Evolutionary conservation across 139 green algal genomes (phyloP).

Genomic region (Haematococcus lacustris): DNA sequence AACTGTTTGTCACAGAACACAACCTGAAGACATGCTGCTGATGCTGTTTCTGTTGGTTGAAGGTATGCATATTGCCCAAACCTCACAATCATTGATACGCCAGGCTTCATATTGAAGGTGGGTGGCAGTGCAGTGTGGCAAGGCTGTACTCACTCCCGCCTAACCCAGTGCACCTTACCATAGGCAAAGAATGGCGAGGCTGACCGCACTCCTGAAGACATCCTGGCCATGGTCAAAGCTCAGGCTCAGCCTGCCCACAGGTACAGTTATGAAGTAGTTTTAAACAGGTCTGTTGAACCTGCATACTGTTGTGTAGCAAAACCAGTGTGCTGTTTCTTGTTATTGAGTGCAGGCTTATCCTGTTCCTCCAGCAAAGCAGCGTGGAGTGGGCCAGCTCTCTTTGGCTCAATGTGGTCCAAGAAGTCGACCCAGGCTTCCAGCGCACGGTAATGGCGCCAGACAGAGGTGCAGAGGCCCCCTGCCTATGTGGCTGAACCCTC

Average conservation of each 20-base stretch:
- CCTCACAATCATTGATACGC: slow-evolving; percentile 90
- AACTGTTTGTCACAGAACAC: not conserved
- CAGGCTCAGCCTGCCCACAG: slow-evolving; percentile 73
- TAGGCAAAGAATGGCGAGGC: slow-evolving; percentile 72
- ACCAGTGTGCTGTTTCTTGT: not conserved
- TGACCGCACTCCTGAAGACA: slow-evolving; percentile 83
- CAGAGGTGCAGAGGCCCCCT: no score
- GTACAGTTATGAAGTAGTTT: slow-evolving; percentile 13
- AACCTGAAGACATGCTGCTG: not conserved
- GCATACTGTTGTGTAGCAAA: not conserved
- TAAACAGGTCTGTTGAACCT: not conserved
- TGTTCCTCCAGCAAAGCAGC: slow-evolving; percentile 90
- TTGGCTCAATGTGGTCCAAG: slow-evolving; percentile 85
- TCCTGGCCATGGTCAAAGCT: slow-evolving; percentile 86
- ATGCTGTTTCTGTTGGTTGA: not conserved
- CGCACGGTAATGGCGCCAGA: slow-evolving; percentile 45
- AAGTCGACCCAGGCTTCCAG: slow-evolving; percentile 84
- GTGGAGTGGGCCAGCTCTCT: slow-evolving; percentile 90
- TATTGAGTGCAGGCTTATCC: slow-evolving; percentile 70
- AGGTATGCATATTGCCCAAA: slow-evolving; percentile 77
- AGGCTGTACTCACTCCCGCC: not conserved
- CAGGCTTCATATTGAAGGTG: slow-evolving; percentile 89
- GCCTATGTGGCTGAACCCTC: no score
- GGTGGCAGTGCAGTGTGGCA: not conserved
- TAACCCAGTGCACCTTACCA: not conserved